Evolutionary conservation across 1,284 basidiomycete species (phyloP), one percentile per base, ranked within the genome.

Genomic region (Hortiboletus rubellus): DNA sequence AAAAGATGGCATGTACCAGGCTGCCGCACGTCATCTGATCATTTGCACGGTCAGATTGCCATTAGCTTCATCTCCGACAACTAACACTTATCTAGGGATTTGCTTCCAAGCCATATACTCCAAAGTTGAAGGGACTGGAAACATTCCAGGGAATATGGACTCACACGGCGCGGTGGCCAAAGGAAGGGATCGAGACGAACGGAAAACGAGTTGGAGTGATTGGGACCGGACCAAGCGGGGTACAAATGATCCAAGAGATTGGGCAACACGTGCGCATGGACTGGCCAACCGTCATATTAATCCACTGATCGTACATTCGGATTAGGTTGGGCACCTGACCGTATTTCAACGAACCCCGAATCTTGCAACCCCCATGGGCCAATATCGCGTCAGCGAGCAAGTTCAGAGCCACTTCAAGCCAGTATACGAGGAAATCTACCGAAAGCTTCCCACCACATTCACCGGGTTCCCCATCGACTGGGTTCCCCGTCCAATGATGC

Each of bases 261-360:
- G 63, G 63, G 6, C 27, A 0, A 37, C 54, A 60, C 9, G 65
- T 64, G 54, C 11, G 62, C 24, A 31, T 7, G 17, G 3, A 24
- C 14, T 41, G 7, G 8, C 7, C 3, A 15, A 24, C 18, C 8
- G 0, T 34, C 10, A 37, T 3, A 3, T 22, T 15, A 11, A 8
- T 24, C 3, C 3, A 37, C 34, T 62, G 7, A 54, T 27, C 10
- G 10, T 3, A 7, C 12, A 31, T 4, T 22, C 5, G 27, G 27
- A 27, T 27, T 37, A 63, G 58, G 63, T 54, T 1, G 5, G 54
- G 3, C 43, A 64, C 14, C 50, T 63, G 3, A 64, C 64, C 33
- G 55, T 64, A 5, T 66, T 64, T 52, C 60, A 65, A 22, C 59
- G 64, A 36, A 65, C 59, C 2, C 60, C 62, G 7, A 64, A 62